A percentile compares a stretch with the other conserved stretches of the same genome.
These are phyloP conservation scores for Elsinoe batatas DNA, from an alignment of 2,329 filamentous ascomycete genomes.

Conservation along the genomic window DNA sequence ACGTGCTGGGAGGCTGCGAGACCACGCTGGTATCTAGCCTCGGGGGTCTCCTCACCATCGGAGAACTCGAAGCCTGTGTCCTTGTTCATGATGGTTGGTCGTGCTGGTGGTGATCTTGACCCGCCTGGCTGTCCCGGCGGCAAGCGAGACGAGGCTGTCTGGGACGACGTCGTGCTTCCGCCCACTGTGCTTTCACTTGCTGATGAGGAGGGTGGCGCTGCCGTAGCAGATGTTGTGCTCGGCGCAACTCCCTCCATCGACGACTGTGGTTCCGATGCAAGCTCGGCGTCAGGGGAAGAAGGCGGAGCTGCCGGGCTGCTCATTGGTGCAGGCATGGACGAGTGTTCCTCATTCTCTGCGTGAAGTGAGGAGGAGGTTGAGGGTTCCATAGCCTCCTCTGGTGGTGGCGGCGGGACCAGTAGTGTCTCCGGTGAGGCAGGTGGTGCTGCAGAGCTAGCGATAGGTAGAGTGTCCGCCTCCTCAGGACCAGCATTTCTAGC, in stretches of 20 bases:
- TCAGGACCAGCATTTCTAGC: neutral
- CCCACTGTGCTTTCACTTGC: no score
- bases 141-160: neutral
- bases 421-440: neutral
- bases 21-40: conserved; percentile 5
- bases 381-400: neutral
- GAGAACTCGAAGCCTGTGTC: conserved; percentile 11
- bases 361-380: neutral
- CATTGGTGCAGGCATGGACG: neutral
- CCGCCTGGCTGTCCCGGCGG: neutral
- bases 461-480: neutral
- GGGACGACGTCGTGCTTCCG: neutral
- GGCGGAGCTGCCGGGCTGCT: neutral
- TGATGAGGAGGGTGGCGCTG: no score
- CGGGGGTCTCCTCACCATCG: neutral
- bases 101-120: neutral
- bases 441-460: conserved; percentile 1
- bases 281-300: neutral
- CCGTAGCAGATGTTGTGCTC: neutral
- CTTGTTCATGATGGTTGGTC: neutral
- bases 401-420: neutral
- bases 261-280: neutral
- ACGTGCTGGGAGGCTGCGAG: conserved; percentile 11
- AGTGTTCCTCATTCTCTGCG: neutral
- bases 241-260: neutral